Evolutionary conservation across 257 asterid species (phyloP).

Genomic region (Striga asiatica): DNA sequence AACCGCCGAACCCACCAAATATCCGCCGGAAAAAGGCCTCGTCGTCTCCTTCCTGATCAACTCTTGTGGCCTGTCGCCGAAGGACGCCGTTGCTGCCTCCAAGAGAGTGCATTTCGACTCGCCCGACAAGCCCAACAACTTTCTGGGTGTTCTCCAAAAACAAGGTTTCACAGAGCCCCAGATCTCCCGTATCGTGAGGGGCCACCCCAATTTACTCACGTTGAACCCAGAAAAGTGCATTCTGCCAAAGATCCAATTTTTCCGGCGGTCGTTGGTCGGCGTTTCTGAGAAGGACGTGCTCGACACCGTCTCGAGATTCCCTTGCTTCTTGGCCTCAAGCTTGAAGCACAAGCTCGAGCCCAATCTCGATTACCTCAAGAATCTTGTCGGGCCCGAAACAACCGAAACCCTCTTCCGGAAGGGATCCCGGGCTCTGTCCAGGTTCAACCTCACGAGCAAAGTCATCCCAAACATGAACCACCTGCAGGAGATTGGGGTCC

Average conservation of each 20-base stretch:
- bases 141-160: conserved; percentile 9
- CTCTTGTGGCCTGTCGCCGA: conserved; percentile 18
- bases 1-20: background rate
- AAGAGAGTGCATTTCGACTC: conserved; percentile 10
- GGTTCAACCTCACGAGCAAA: too few relatives aligned
- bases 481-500: too few relatives aligned
- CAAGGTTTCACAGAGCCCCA: conserved; percentile 22
- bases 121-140: conserved; percentile 12
- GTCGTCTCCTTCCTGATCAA: conserved; percentile 10
- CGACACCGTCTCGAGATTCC: background rate
- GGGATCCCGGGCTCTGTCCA: too few relatives aligned
- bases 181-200: conserved; percentile 8
- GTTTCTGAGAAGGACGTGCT: conserved; percentile 1
- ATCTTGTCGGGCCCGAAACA: too few relatives aligned
- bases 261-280: conserved; percentile 9
- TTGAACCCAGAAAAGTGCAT: conserved; percentile 10
- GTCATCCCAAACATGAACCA: too few relatives aligned
- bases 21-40: background rate
- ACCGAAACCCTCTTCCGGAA: too few relatives aligned
- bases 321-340: conserved; percentile 5
- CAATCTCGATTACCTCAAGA: conserved; percentile 9
- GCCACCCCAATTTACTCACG: conserved; percentile 2
- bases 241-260: conserved; percentile 19
- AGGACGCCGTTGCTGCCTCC: conserved; percentile 16
- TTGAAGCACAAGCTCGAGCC: conserved; percentile 10